Evolutionary conservation across 73 alveolate genomes (phyloP).

Genomic region (Blepharisma japonicum): DNA sequence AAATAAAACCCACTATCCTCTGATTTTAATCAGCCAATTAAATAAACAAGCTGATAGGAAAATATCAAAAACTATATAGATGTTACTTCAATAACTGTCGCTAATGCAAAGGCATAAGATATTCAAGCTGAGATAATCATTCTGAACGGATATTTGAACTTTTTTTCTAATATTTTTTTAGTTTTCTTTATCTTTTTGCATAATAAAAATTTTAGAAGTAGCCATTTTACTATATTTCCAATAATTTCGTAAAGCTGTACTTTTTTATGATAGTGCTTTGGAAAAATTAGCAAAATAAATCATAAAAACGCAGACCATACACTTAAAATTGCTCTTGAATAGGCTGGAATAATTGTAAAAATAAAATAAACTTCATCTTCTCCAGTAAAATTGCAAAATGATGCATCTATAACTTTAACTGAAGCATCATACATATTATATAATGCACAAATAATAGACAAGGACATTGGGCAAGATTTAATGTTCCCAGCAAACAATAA

Average conservation of each 20-base stretch:
- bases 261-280: background rate
- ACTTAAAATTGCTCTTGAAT: background rate
- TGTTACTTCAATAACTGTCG: background rate
- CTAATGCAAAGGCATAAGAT: background rate
- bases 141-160: slow-evolving; percentile 7
- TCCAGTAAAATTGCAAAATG: background rate
- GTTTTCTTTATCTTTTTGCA: background rate
- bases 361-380: background rate
- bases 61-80: background rate
- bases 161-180: background rate
- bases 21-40: background rate
- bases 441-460: background rate
- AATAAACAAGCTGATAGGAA: background rate
- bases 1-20: background rate
- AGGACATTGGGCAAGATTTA: background rate
- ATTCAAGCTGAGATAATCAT: background rate
- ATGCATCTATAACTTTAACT: background rate
- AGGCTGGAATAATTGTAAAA: background rate
- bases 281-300: background rate
- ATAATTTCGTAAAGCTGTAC: background rate
- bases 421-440: background rate
- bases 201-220: background rate
- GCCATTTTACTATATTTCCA: background rate
- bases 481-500: background rate
- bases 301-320: background rate